Evolutionary conservation across 83 land plant genomes (phyloP), one percentile per base, ranked within the genome.

Genomic region (Diphasiastrum complanatum): DNA sequence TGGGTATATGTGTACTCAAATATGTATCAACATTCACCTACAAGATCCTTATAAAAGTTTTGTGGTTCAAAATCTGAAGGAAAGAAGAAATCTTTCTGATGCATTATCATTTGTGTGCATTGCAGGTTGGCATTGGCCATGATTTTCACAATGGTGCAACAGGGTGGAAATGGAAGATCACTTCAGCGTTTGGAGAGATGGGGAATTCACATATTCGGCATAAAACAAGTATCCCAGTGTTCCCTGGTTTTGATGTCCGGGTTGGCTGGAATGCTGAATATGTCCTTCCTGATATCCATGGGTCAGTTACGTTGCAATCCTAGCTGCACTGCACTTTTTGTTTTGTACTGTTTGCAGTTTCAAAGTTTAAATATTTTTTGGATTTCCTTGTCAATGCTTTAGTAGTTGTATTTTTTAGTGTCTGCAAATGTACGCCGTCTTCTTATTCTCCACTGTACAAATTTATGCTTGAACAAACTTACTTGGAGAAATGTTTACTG

Each of bases 261-360:
- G 73, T 91, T 50, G 91, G 87, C 36, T 91, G 97, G 97, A 82
- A 78, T 62, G 97, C 97, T 12, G 96, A 91, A 41, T 91, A 85
- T 66, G 76, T 82, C 57, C 83, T 91, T 45, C 97, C 97, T 18
- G 87, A 87, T 47, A 65, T 87, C 34, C 89, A 86, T 40, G 97
- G 97, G 97, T 75, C 74, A 60, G 78, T 65, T 63, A 8, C 20
- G n/a, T 49, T 11, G 16, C 10, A 16, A 5, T 49, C 16, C 43
- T 16, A 8, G 43, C 8, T 8, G 20, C 8, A 5, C 6, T 16
- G 22, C 6, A 49, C 52, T 5, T 49, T 20, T 22, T 16, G 20
- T 20, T 6, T 12, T 49, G n/a, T 49, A 49, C 6, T 49, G 20
- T n/a, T n/a, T n/a, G n/a, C 18, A 49, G 52, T 49, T 5, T 11